Base-by-base conservation (phyloP, 1,139 yeast genomes). In the Geotrichum siamense region DNA sequence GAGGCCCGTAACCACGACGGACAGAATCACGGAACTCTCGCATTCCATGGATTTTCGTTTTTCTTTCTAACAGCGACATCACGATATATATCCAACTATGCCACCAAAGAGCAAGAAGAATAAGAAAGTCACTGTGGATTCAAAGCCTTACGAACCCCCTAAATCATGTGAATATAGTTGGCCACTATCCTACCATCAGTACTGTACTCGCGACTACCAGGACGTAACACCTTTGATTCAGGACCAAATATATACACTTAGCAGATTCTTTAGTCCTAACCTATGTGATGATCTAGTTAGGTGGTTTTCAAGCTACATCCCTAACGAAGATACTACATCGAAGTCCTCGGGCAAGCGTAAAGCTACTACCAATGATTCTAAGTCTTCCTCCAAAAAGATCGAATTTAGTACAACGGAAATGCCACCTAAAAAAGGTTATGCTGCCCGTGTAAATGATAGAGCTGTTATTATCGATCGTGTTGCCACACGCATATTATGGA, bases 381-480 rank as follows among this genome's bases (percentile, higher is more conserved):
- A 5, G 6, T 17, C 34, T 5, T 16, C 15, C 26, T 25, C 12
- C 13, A 21, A 33, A 16, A 30, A 20, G 15, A 36, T 44, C 17
- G 47, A 38, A 31, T 50, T 52, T 40, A 44, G 38, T 5, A 51
- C 54, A 1, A 52, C 54, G 1, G 49, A 43, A 23, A 30, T 49
- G 40, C 51, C 52, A 5, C 52, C 52, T 3, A 47, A 48, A 19
- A 74, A 66, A 51, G 74, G 69, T 16, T 78, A 77, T 53, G 84
- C 84, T 1, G 75, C 77, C 0, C 62, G 85, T 29, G 71, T 70
- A 32, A 79, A 79, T 53, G 84, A 78, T 53, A 59, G 85, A 21
- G 63, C 68, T 4, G 58, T 70, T 2, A 51, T 73, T 5, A 62
- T 61, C 3, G 79, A 77, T 53, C 38, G 50, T 1, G 51, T 50